Conservation (phyloP, 1,284 basidiomycete genomes). For the Puccinia brachypodii region DNA sequence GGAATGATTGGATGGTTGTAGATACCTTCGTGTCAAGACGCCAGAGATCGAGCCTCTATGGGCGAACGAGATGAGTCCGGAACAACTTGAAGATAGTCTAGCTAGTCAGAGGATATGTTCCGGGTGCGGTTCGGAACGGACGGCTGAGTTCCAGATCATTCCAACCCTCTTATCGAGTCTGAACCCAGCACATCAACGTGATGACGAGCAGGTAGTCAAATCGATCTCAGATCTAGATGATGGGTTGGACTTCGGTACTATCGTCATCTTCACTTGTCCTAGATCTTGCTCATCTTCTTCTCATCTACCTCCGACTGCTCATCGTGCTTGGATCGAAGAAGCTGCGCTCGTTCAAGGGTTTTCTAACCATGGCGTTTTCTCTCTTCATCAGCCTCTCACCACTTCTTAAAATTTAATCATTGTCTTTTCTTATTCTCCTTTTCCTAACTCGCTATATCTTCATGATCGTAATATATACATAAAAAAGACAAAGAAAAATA, state of each 20-base stretch:
- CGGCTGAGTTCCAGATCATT: conserved; percentile 42
- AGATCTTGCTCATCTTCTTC: background rate
- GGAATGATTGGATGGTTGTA: background rate
- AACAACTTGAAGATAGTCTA: background rate
- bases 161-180: conserved; percentile 28
- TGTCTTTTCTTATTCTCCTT: background rate
- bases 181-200: background rate
- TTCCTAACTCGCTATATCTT: background rate
- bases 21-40: conserved; percentile 36
- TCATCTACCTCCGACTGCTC: background rate
- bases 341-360: conserved; percentile 31
- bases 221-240: background rate
- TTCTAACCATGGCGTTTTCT: conserved; percentile 36
- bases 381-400: background rate
- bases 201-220: background rate
- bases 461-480: too few species aligned
- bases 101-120: background rate
- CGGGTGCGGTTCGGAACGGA: background rate
- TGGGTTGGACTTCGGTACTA: conserved; percentile 41
- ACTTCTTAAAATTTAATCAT: background rate
- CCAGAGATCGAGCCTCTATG: conserved; percentile 40
- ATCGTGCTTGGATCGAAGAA: conserved; percentile 25
- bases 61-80: background rate
- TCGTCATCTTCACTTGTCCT: conserved; percentile 42
- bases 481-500: too few species aligned